A percentile compares a stretch with the other conserved stretches of the same genome.
Evolutionary conservation across 176 grass and related monocot genomes (phyloP).

Genomic region (Dendrocalamus sinicus): DNA sequence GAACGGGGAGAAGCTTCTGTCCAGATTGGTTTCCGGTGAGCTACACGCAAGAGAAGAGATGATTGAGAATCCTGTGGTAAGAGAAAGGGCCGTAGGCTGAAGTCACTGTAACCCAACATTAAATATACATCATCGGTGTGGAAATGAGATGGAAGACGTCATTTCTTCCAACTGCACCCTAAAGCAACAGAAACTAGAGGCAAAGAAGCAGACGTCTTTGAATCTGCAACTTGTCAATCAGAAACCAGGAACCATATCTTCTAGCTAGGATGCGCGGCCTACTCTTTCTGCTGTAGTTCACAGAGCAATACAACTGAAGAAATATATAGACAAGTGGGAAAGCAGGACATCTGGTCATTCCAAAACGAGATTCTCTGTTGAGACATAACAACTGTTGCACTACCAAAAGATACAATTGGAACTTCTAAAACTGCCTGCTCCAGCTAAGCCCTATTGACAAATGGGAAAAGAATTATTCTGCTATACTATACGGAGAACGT

Average conservation of each 20-base stretch:
- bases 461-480: not conserved
- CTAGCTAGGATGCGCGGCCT: not conserved
- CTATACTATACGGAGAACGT: too few species aligned
- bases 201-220: not conserved
- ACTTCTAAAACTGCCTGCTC: not conserved
- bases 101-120: not conserved
- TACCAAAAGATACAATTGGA: not conserved
- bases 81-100: not conserved
- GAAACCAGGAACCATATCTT: not conserved
- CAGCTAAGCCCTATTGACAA: not conserved
- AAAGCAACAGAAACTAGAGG: not conserved
- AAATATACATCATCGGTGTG: not conserved
- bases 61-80: not conserved
- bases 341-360: not conserved
- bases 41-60: conserved; percentile 1
- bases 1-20: conserved; percentile 26
- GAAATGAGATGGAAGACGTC: not conserved
- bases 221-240: conserved; percentile 11
- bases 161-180: conserved; percentile 16
- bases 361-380: conserved; percentile 12
- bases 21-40: conserved; percentile 19
- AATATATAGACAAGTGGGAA: not conserved
- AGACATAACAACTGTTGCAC: not conserved
- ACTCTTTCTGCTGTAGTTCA: not conserved
- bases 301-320: not conserved